Evolutionary conservation across 371 early-diverging fungal genomes (phyloP), one percentile per base, ranked within the genome.

Genomic region (Phascolomyces articulosus): DNA sequence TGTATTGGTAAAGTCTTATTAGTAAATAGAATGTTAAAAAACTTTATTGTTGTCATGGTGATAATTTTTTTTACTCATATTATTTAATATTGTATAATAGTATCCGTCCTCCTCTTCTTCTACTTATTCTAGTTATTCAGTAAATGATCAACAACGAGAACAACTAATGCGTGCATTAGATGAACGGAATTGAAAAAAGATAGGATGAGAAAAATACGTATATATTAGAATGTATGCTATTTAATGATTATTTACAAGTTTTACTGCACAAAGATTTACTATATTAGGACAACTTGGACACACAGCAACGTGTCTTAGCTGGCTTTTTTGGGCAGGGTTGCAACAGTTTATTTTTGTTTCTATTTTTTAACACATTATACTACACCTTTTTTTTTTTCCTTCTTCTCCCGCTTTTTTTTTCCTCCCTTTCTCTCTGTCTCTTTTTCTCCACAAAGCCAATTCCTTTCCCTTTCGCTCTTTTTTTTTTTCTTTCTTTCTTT

Each of bases 271-370:
- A 15, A 47, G 27, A 40, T 40, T 59, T 59, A 23, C 60, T 44
- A 59, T 44, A 27, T 59, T 54, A 23, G 62, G 62, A 44, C 23
- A 34, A 15, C 40, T 27, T 62, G 62, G 38, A 28, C 27, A 62
- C 56, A 63, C 41, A 41, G 61, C 64, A 72, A 75, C 73, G 73
- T 75, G 73, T 64, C 60, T 61, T 61, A 56, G 55, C 47, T 41
- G 65, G 61, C 75, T 70, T 68, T 64, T 66, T 76, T 72, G 72
- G 73, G 73, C 73, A 70, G 70, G 70, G 64, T 62, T 63, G 58
- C 75, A 71, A 54, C 64, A 57, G 54, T 18, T 51, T 51, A 58
- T 28, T 48, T 55, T 60, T 60, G 21, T 55, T 55, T 55, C 61
- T 40, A 13, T 54, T 58, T 44, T 34, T 58, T 16, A 53, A 51